Conservation (phyloP, 2,329 filamentous ascomycete species). For the Parastagonospora nodorum region DNA sequence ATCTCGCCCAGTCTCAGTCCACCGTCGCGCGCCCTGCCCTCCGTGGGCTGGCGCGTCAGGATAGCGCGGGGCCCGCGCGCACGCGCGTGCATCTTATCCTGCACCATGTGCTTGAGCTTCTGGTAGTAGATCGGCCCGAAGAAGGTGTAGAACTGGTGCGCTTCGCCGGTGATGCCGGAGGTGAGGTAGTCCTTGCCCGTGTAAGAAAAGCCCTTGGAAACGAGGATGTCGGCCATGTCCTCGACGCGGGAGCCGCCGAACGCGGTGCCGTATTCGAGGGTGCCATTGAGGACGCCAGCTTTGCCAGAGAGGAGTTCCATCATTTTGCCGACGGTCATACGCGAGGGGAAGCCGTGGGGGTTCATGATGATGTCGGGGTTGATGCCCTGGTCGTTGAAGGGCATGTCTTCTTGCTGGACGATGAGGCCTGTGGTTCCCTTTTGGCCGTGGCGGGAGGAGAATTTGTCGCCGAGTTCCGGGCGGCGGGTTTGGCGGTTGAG, state of each 20-base stretch:
- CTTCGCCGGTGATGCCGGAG: constrained; percentile 91
- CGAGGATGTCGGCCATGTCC: constrained; percentile 83
- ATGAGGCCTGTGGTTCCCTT: constrained; percentile 98
- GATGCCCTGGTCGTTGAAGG: constrained; percentile 88
- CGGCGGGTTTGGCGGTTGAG: constrained; percentile 94
- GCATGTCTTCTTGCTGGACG: constrained; percentile 94
- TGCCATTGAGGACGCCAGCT: constrained; percentile 83
- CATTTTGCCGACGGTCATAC: constrained; percentile 99
- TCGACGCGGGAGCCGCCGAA: constrained; percentile 85
- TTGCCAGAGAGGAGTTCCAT: constrained; percentile 94
- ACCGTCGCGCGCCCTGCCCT: constrained; percentile 90
- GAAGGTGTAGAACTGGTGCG: constrained; percentile 94
- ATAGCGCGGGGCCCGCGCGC: constrained; percentile 88
- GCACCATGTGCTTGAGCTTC: constrained; percentile 99
- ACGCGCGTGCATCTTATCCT: constrained; percentile 99
- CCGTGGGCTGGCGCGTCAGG: constrained; percentile 91
- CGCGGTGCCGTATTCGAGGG: constrained; percentile 85
- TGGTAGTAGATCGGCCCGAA: constrained; percentile 99
- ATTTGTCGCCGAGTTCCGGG: constrained; percentile 96
- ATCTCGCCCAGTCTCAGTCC: constrained; percentile 95
- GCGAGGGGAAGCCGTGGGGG: constrained; percentile 98
- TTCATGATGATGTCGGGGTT: constrained; percentile 99
- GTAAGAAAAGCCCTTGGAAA: constrained; percentile 91
- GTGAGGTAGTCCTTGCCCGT: constrained; percentile 98
- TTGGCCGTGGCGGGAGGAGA: constrained; percentile 96